A percentile compares a stretch with the other conserved stretches of the same genome.
These are phyloP conservation scores for Salvia splendens DNA, from an alignment of 257 asterid species.

Conservation along the genomic window DNA sequence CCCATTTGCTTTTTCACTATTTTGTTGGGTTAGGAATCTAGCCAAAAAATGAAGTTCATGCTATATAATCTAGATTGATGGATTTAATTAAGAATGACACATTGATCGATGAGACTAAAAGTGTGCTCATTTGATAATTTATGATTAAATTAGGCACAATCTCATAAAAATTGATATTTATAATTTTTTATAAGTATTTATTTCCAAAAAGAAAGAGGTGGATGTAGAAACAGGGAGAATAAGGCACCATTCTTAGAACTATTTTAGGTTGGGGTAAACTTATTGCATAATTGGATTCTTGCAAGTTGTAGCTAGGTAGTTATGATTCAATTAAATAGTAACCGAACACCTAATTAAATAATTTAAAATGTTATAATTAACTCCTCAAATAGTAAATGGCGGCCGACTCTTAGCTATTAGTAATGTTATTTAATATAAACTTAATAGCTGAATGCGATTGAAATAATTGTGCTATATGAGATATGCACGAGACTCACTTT, in stretches of 20 bases:
- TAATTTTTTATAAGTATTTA: no score
- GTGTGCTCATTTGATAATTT: no score
- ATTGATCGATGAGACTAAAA: no score
- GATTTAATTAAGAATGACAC: no score
- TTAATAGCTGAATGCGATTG: background rate
- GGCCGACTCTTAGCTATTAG: background rate
- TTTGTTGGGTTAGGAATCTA: no score
- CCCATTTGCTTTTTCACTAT: no score
- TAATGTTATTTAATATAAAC: background rate
- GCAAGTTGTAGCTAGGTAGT: constrained; percentile 27
- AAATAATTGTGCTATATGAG: background rate
- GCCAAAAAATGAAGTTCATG: no score
- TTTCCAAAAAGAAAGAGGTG: no score
- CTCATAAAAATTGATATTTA: no score
- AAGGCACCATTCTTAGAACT: constrained; percentile 30
- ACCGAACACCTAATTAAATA: constrained; percentile 23
- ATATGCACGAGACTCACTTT: background rate
- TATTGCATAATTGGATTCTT: constrained; percentile 26
- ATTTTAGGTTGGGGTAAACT: constrained; percentile 32
- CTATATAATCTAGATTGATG: no score
- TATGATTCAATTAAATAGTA: constrained; percentile 18
- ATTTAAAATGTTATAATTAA: background rate
- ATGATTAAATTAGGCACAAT: no score
- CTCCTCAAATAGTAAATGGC: background rate
- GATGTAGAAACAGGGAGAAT: background rate